Base-by-base conservation (phyloP, 2,329 filamentous ascomycete genomes). In the Colletotrichum coccodes region DNA sequence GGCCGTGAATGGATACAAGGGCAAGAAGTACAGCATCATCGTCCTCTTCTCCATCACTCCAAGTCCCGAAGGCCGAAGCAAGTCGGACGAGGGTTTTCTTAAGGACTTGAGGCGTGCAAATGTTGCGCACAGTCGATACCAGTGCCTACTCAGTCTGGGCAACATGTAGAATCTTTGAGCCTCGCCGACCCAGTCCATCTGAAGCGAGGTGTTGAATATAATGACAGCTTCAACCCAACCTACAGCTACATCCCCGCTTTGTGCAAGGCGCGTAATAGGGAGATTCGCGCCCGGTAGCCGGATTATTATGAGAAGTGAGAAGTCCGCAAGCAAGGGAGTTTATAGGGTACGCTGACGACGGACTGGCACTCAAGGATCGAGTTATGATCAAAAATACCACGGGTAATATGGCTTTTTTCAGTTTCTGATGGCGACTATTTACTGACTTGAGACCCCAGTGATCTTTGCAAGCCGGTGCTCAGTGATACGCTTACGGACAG, bases 1-100 rank as follows among this genome's bases (percentile, higher is more conserved):
- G 34, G 97, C 94, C 0, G 93, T 98, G 0, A 95, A 97, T 75
- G 93, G 92, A 0, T 97, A 95, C 75, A 94, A 97, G 77, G 94
- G 94, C 14, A 94, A 97, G 74, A 94, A 97, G 76, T 97, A 97
- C 70, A 92, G 95, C 28, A 84, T 97, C 9, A 85, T 97, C 9
- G 85, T 98, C 11, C 77, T 97, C 2, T 82, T 97, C 0, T 97
- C 94, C 0, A 82, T 97, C 0, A 94, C 96, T 3, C 88, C 95
- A 49, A 94, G 91, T 71, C 92, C 91, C 40, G 71, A 76, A 1
- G 74, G 80, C 1, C 75, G 81, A 5, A 81, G 83, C 0, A 72
- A 71, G 1, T 73, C 71, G 3, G 74, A 73, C 1, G 90, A 94
- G 34, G 95, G 95, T 0, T 98, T 97, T 72, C 83, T 97, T 2